Conservation (phyloP, 1,139 yeast species). For the Protomyces macrosporus region DNA sequence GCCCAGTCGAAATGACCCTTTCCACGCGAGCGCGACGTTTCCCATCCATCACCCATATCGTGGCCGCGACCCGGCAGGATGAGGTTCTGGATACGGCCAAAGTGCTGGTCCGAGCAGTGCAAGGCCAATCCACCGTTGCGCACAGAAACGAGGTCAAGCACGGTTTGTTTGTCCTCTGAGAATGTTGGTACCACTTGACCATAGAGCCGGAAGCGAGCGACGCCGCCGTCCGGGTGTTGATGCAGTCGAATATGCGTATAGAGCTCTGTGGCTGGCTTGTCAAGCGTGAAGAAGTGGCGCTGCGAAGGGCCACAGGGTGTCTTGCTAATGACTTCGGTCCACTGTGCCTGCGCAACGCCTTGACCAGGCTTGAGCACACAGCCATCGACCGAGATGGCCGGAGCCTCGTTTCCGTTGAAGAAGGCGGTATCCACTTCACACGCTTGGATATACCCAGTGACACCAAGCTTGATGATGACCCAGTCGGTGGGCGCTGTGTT, state of each 20-base stretch:
- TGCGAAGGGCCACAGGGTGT: slow-evolving; percentile 84
- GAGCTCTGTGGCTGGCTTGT: slow-evolving; percentile 49
- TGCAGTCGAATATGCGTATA: slow-evolving; percentile 77
- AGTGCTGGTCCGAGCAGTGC: slow-evolving; percentile 80
- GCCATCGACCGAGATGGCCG: slow-evolving; percentile 80
- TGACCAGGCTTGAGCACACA: slow-evolving; percentile 41
- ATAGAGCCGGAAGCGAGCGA: slow-evolving; percentile 84
- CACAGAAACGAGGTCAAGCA: slow-evolving; percentile 74
- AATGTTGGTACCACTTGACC: slow-evolving; percentile 70
- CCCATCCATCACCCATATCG: slow-evolving; percentile 99
- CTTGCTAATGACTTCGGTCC: slow-evolving; percentile 67
- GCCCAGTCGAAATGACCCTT: slow-evolving; percentile 91
- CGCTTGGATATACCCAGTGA: slow-evolving; percentile 71
- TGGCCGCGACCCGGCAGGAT: slow-evolving; percentile 88
- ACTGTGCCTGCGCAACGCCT: slow-evolving; percentile 42
- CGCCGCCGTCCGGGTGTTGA: slow-evolving; percentile 97
- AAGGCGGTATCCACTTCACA: slow-evolving; percentile 88
- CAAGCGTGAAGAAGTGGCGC: slow-evolving; percentile 69
- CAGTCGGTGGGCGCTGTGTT: slow-evolving; percentile 77
- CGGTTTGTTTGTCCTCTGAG: slow-evolving; percentile 46
- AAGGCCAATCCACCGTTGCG: slow-evolving; percentile 85
- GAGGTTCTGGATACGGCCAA: slow-evolving; percentile 83
- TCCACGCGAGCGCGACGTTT: slow-evolving; percentile 80
- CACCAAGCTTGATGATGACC: slow-evolving; percentile 79
- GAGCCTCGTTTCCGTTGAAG: slow-evolving; percentile 94